Conservation (phyloP, 345 rosid genomes). For the Aquilaria sinensis region DNA sequence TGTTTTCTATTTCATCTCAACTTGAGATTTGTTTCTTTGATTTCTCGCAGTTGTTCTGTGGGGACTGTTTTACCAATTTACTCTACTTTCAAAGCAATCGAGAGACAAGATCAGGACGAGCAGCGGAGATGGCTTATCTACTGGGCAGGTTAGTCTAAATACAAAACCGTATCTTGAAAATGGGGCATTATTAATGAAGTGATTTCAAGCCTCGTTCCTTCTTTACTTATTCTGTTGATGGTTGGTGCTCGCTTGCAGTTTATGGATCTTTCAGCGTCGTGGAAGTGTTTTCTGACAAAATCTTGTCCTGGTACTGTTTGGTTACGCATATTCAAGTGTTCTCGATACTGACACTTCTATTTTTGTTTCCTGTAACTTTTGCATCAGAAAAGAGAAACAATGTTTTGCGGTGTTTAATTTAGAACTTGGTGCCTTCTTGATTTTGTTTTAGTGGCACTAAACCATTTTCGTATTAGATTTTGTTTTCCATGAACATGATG, state of each 20-base stretch:
- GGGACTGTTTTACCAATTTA: slow-evolving; percentile 80
- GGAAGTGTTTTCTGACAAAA: slow-evolving; percentile 71
- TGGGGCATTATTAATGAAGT: not conserved
- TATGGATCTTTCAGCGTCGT: slow-evolving; percentile 83
- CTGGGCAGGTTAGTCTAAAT: slow-evolving; percentile 64
- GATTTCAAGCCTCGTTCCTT: not conserved
- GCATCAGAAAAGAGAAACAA: no score
- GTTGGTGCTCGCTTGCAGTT: slow-evolving; percentile 40
- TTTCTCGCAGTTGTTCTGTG: slow-evolving; percentile 57
- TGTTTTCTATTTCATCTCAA: not conserved
- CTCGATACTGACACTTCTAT: no score
- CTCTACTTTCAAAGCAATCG: slow-evolving; percentile 83
- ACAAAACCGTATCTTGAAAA: not conserved
- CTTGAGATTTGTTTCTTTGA: slow-evolving; percentile 4
- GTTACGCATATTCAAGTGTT: no score
- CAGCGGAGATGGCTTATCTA: slow-evolving; percentile 80
- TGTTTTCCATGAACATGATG: no score
- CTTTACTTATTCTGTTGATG: not conserved
- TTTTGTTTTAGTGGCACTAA: no score
- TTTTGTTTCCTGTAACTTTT: no score
- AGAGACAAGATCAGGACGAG: slow-evolving; percentile 42
- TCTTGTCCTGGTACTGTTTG: slow-evolving; percentile 38
- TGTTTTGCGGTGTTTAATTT: no score
- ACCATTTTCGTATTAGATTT: no score
- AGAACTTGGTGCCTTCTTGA: no score